Evolutionary conservation across 768 basidiomycete genomes (phyloP), one percentile per base, ranked within the genome.

Genomic region (Cystofilobasidium bisporidii): DNA sequence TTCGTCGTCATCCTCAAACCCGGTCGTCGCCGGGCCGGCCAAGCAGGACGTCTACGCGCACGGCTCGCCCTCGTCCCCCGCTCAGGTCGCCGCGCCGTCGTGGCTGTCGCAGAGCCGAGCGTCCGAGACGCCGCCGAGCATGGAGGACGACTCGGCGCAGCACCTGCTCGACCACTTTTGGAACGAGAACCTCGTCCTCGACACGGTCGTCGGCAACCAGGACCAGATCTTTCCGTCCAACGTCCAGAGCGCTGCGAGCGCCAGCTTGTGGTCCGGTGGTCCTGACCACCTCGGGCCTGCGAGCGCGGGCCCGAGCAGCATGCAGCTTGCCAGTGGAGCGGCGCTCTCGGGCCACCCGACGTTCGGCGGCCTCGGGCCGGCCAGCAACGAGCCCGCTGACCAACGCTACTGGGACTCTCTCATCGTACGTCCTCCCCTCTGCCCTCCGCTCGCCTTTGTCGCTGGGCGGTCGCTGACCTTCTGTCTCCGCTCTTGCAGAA

Each of bases 111-210:
- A 4, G 17, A 26, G 9, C 2, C 32, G 55, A 9, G 26, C 48
- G 48, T 32, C 17, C n/a, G 33, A 50, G 48, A 68, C 67, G 47
- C 67, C 67, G 24, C 67, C 67, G 12, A 58, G 55, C 15, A 20
- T 61, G 17, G 67, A 68, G 47, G 67, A 68, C 45, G 67, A 68
- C 40, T 63, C 61, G 18, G 67, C 67, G 1, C 67, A 68, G 43
- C 43, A 61, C 30, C 50, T 68, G 62, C 33, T 68, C 36, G 67
- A 68, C 61, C 61, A 68, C 41, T 68, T 61, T 40, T 68, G 60
- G 47, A 61, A 66, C 41, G 64, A 65, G 59, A 66, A 66, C 59
- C 59, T 66, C 47, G 65, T 58, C 4, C 60, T 66, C n/a, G 65
- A 66, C 38, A 66, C 65, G 0, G 65, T 66, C 36, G 58, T 58